Percentiles rank a stretch among this genome's conserved stretches.
Evolutionary conservation across 176 grass and related monocot genomes (phyloP).

Genomic region (Bromus sterilis): DNA sequence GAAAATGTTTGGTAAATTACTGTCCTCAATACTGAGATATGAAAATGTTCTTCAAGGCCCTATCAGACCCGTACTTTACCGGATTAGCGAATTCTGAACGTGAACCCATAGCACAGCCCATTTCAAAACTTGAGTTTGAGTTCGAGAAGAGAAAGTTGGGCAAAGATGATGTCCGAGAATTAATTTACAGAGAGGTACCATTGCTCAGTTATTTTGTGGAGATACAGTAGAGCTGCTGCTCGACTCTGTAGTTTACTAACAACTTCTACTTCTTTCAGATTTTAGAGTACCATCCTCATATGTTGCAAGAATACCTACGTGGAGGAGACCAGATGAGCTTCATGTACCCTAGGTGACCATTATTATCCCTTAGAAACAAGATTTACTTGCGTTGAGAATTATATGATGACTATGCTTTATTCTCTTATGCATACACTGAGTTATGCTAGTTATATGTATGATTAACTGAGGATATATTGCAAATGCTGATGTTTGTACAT

Average conservation of each 20-base stretch:
- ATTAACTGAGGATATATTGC: neutral
- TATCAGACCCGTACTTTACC: constrained; percentile 79
- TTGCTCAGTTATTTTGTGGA: constrained; percentile 1
- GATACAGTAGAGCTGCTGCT: neutral
- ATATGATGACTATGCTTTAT: neutral
- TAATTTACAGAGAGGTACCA: constrained; percentile 94
- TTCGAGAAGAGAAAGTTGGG: constrained; percentile 90
- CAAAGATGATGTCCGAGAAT: constrained; percentile 95
- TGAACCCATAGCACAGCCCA: constrained; percentile 69
- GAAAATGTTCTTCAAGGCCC: constrained; percentile 50
- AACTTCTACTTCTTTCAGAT: constrained; percentile 40
- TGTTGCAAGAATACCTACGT: constrained; percentile 89
- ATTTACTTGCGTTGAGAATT: neutral
- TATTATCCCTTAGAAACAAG: constrained; percentile 8
- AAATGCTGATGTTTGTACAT: constrained; percentile 12
- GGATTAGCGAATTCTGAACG: constrained; percentile 77
- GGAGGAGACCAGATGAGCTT: constrained; percentile 88
- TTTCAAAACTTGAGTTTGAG: constrained; percentile 99
- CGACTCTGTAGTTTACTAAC: neutral
- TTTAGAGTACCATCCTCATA: constrained; percentile 98
- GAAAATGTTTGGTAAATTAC: constrained; percentile 10
- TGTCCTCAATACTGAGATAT: constrained; percentile 26
- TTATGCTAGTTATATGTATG: constrained; percentile 5
- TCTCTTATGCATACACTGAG: neutral
- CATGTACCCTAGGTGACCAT: constrained; percentile 89